Conservation (phyloP, 352 stramenopile genomes). For the Pythium catenulatum region DNA sequence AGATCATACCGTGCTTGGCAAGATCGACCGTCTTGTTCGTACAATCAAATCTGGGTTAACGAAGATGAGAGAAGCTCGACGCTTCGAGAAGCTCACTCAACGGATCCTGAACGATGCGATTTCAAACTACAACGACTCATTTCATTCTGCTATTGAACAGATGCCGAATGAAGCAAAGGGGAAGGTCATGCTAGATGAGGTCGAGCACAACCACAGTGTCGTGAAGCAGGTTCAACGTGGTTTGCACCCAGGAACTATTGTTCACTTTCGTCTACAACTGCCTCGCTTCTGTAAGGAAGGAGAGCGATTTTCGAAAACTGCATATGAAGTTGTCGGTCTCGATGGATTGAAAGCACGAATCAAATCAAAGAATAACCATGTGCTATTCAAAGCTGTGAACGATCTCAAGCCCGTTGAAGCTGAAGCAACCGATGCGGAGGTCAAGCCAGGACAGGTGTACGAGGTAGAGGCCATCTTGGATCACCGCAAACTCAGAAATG, state of each 20-base stretch:
- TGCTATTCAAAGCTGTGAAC: constrained; percentile 48
- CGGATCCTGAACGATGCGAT: no score
- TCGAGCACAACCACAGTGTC: not conserved
- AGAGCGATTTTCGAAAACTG: constrained; percentile 45
- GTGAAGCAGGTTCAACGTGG: not conserved
- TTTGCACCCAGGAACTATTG: not conserved
- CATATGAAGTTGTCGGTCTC: constrained; percentile 47
- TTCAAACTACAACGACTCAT: constrained; percentile 37
- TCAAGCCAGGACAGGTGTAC: constrained; percentile 50
- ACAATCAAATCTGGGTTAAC: no score
- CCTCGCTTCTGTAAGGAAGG: constrained; percentile 57
- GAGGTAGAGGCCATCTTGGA: constrained; percentile 54
- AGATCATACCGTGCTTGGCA: no score
- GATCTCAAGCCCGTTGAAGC: constrained; percentile 52
- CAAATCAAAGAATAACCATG: constrained; percentile 63
- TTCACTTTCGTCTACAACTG: constrained; percentile 34
- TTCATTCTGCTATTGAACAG: constrained; percentile 22
- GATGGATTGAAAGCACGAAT: constrained; percentile 57
- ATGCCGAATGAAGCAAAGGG: constrained; percentile 23
- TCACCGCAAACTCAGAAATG: constrained; percentile 49
- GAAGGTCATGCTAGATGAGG: not conserved
- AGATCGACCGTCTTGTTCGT: no score
- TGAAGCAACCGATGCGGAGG: constrained; percentile 31
- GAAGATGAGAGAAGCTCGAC: no score
- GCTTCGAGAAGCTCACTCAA: no score